Base-by-base conservation (phyloP, 176 grass and related monocot species). In the Oryza nivara region DNA sequence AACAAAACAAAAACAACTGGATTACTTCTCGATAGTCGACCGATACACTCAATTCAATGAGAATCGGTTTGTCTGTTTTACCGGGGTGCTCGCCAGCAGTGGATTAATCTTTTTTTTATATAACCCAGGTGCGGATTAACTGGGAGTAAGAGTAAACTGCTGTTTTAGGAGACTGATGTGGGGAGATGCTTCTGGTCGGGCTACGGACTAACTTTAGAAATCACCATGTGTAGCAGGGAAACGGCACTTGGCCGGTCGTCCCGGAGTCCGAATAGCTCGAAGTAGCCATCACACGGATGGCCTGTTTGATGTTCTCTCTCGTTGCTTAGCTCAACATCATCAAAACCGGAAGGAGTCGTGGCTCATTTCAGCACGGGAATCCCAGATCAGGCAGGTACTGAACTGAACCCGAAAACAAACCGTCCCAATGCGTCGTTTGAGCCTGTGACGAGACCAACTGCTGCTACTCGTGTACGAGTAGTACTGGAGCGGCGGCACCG, bases 101-200 rank as follows among this genome's bases (percentile, higher is more conserved):
- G 68, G 51, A 3, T 81, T 43, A 61, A 61, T 61, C 56, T 19
- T 61, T 22, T 22, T 22, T 22, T 22, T 61, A 22, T 61, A 61
- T 56, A n/a, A 22, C 20, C 56, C 56, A 61, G 56, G 56, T 22
- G 56, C 56, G 20, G 56, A 61, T 61, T 61, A 61, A 61, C 19
- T 9, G 7, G 22, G 69, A 25, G 67, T 0, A 10, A 68, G 3
- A 30, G 5, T 22, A 13, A 64, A 64, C 19, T 13, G 77, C 19
- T 20, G 9, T 32, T 30, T 3, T 3, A 25, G 60, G 65, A 73
- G 56, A 74, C 60, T 19, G n/a, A 58, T 19, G 0, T 9, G 1
- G 65, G 19, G 65, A 69, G 78, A 89, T 86, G 46, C 60, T 67
- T 82, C 36, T 73, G 79, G 73, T 78, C 79, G 88, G 86, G 28